Percentiles rank a stretch among this genome's conserved stretches.
phyloP scores from a whole-genome alignment of 2,329 filamentous ascomycete species.

The Trematosphaeria pertusa region DNA sequence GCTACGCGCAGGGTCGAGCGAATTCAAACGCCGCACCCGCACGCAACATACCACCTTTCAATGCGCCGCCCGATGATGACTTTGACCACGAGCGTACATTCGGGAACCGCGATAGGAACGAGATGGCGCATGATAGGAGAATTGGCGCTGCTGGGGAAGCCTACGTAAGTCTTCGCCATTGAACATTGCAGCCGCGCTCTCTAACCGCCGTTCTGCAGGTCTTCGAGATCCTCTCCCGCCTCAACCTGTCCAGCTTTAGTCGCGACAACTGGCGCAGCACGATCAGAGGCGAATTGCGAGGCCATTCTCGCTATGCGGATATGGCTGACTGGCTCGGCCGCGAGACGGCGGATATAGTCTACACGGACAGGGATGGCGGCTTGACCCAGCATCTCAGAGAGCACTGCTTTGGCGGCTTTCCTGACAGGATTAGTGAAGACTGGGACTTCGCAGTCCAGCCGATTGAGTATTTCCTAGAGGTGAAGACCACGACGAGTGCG shows the following conservation, averaged over 20 bases:
- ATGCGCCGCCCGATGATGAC: neutral
- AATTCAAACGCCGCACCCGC: neutral
- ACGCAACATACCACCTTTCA: neutral
- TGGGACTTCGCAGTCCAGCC: conserved; percentile 30
- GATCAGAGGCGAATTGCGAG: conserved; percentile 51
- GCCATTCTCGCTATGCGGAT: conserved; percentile 51
- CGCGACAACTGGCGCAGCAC: conserved; percentile 57
- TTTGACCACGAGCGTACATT: conserved; percentile 14
- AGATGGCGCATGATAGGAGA: conserved; percentile 15
- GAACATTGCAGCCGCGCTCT: neutral
- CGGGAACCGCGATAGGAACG: conserved; percentile 12
- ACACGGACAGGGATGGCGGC: conserved; percentile 46
- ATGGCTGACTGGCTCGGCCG: conserved; percentile 50
- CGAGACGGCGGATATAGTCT: conserved; percentile 59
- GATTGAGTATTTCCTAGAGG: conserved; percentile 58
- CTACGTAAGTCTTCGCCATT: neutral
- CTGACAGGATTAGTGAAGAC: conserved; percentile 39
- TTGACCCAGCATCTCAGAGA: conserved; percentile 45
- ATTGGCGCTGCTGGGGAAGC: conserved; percentile 7
- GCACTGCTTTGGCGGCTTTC: conserved; percentile 19
- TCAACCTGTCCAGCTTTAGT: conserved; percentile 47
- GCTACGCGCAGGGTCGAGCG: neutral
- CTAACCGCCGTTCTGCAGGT: conserved; percentile 45
- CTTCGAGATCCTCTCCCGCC: conserved; percentile 49
- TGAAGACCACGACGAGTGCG: conserved; percentile 56